Conservation (phyloP, 2,329 filamentous ascomycete species). For the Fusarium haematococcum region DNA sequence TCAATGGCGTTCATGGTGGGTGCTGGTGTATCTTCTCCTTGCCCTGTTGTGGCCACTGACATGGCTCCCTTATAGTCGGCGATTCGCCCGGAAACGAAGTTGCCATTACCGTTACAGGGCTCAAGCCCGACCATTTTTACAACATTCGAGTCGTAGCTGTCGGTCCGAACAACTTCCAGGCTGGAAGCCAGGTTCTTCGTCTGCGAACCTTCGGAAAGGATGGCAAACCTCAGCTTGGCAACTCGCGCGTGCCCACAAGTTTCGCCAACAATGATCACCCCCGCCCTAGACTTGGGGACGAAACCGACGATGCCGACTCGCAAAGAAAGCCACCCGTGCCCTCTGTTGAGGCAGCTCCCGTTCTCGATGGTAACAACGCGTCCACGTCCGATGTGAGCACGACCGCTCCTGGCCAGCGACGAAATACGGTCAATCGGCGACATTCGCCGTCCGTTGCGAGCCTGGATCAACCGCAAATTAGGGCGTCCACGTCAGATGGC, state of each 20-base stretch:
- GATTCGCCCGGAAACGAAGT: slow-evolving; percentile 71
- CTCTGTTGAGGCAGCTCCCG: slow-evolving; percentile 70
- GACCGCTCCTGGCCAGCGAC: slow-evolving; percentile 53
- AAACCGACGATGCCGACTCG: slow-evolving; percentile 60
- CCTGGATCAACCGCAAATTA: slow-evolving; percentile 62
- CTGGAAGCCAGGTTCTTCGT: slow-evolving; percentile 86
- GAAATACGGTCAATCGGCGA: slow-evolving; percentile 75
- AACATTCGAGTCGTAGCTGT: slow-evolving; percentile 94
- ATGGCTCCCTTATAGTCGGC: slow-evolving; percentile 69
- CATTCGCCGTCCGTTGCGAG: slow-evolving; percentile 78
- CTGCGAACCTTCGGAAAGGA: slow-evolving; percentile 80
- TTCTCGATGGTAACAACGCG: slow-evolving; percentile 69
- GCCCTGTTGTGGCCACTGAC: slow-evolving; percentile 20
- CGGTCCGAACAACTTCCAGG: slow-evolving; percentile 91
- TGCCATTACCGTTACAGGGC: slow-evolving; percentile 87
- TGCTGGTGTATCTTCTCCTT: slow-evolving; percentile 23
- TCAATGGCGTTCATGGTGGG: slow-evolving; percentile 92
- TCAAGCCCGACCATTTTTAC: slow-evolving; percentile 90
- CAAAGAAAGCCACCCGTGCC: slow-evolving; percentile 62
- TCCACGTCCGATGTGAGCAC: slow-evolving; percentile 74
- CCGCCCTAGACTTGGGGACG: slow-evolving; percentile 54
- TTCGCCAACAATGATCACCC: slow-evolving; percentile 65
- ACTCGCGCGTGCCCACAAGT: slow-evolving; percentile 67
- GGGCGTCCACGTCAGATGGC: slow-evolving; percentile 61
- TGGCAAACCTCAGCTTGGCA: slow-evolving; percentile 70